Evolutionary conservation across 2,329 filamentous ascomycete genomes (phyloP).

Genomic region (Escovopsis weberi): DNA sequence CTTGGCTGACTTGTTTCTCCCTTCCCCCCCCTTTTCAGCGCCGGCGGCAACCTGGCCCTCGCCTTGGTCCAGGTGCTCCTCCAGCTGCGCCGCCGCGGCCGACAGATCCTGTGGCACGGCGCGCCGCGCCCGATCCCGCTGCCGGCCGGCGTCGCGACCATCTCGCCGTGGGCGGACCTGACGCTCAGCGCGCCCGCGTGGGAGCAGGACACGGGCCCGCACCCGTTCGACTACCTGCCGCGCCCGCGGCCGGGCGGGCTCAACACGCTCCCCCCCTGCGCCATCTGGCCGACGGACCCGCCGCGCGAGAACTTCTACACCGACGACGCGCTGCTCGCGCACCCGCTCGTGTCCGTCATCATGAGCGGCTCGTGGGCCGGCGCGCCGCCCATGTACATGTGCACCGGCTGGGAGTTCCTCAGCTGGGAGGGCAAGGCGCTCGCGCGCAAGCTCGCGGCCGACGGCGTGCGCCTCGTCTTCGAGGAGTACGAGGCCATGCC

Average conservation of each 20-base stretch:
- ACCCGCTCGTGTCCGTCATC: conserved; percentile 56
- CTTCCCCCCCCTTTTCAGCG: conserved; percentile 28
- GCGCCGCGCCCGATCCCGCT: conserved; percentile 43
- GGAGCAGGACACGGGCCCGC: conserved; percentile 11
- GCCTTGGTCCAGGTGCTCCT: conserved; percentile 55
- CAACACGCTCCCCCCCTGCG: conserved; percentile 27
- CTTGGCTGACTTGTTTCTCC: neutral
- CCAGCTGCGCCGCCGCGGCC: conserved; percentile 36
- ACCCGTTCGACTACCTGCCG: conserved; percentile 31
- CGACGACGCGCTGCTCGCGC: conserved; percentile 37
- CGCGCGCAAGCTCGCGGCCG: conserved; percentile 37
- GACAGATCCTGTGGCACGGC: conserved; percentile 46
- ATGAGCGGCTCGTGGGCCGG: conserved; percentile 44
- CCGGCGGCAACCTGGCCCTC: conserved; percentile 57
- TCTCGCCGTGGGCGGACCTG: conserved; percentile 60
- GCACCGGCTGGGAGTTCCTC: conserved; percentile 57
- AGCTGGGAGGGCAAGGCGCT: conserved; percentile 51
- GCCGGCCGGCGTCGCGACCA: conserved; percentile 48
- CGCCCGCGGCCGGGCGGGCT: conserved; percentile 24
- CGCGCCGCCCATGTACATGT: conserved; percentile 52
- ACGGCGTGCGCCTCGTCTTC: conserved; percentile 48
- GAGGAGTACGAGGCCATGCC: conserved; percentile 73
- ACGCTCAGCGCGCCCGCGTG: conserved; percentile 34
- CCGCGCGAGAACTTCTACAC: conserved; percentile 40
- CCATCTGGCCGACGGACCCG: conserved; percentile 41